These are phyloP conservation scores for Mycosarcoma maydis DNA, from an alignment of 1,284 basidiomycete genomes.

Conservation along the genomic window DNA sequence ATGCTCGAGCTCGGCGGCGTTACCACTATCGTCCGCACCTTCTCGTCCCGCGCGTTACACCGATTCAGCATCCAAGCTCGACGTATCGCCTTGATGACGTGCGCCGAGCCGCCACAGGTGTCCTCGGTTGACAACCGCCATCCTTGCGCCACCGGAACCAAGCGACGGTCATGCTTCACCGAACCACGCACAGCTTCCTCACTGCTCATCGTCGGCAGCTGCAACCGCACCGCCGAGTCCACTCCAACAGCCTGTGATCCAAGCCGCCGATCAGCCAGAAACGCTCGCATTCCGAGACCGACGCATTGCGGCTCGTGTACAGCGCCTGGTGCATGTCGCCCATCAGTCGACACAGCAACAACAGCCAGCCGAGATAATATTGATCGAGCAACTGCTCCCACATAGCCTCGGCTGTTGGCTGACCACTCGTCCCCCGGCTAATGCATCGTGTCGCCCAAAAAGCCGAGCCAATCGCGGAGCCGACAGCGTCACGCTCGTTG, in stretches of 20 bases:
- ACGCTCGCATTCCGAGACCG: slow-evolving; percentile 3
- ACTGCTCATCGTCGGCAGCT: slow-evolving; percentile 7
- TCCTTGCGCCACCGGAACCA: neutral
- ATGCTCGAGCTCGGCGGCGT: too few relatives aligned
- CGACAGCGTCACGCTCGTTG: slow-evolving; percentile 8
- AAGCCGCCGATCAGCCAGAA: slow-evolving; percentile 7
- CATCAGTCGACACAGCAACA: slow-evolving; percentile 4
- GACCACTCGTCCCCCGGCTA: neutral
- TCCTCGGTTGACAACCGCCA: slow-evolving; percentile 2
- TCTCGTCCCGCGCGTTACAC: too few relatives aligned
- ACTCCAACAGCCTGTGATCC: slow-evolving; percentile 11
- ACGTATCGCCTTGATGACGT: too few relatives aligned
- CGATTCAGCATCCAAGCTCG: too few relatives aligned
- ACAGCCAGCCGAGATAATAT: slow-evolving; percentile 2
- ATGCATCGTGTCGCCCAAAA: neutral
- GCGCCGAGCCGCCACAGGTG: neutral
- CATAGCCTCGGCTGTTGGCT: neutral
- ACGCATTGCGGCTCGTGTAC: slow-evolving; percentile 12
- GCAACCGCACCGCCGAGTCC: slow-evolving; percentile 4
- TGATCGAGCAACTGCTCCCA: neutral
- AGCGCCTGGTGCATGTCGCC: slow-evolving; percentile 10
- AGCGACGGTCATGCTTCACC: too few relatives aligned
- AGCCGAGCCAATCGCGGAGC: neutral
- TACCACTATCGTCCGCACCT: too few relatives aligned
- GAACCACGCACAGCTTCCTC: slow-evolving; percentile 15